A percentile compares a stretch with the other conserved stretches of the same genome.
Conservation (phyloP, 2,329 filamentous ascomycete genomes). For the Metarhizium humberi region DNA sequence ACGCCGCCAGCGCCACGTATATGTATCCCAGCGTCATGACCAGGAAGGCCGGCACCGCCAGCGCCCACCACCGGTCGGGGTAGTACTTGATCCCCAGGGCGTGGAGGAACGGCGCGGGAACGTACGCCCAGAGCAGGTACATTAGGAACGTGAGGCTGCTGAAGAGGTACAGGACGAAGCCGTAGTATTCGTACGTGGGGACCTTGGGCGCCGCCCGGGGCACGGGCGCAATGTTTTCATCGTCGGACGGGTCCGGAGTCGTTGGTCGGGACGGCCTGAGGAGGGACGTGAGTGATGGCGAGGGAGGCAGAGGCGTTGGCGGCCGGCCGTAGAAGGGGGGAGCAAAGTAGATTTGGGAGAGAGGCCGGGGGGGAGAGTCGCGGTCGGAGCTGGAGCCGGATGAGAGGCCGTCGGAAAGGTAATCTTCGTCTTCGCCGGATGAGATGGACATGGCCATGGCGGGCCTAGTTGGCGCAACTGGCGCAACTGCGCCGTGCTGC, state of each 20-base stretch:
- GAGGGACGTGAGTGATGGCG: slow-evolving; percentile 84
- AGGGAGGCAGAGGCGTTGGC: slow-evolving; percentile 88
- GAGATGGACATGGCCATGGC: slow-evolving; percentile 20
- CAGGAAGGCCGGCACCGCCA: slow-evolving; percentile 83
- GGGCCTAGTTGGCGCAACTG: not conserved
- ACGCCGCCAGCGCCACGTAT: slow-evolving; percentile 82
- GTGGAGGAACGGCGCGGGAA: slow-evolving; percentile 85
- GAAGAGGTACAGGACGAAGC: slow-evolving; percentile 92
- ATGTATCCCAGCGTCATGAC: slow-evolving; percentile 87
- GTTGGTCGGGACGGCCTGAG: slow-evolving; percentile 85
- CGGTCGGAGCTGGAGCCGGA: slow-evolving; percentile 18
- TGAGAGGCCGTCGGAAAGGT: slow-evolving; percentile 24
- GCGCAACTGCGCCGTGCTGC: not conserved
- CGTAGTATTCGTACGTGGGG: slow-evolving; percentile 99
- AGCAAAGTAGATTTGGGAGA: slow-evolving; percentile 48
- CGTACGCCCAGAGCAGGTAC: slow-evolving; percentile 74
- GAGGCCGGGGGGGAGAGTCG: slow-evolving; percentile 32
- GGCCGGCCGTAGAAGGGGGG: slow-evolving; percentile 96
- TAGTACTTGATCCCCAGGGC: slow-evolving; percentile 94
- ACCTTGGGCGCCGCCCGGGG: slow-evolving; percentile 85
- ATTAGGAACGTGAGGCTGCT: slow-evolving; percentile 71
- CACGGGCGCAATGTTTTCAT: slow-evolving; percentile 76
- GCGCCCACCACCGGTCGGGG: slow-evolving; percentile 93
- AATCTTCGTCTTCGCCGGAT: slow-evolving; percentile 27
- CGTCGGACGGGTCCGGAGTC: slow-evolving; percentile 84